A percentile compares a stretch with the other conserved stretches of the same genome.
These are phyloP conservation scores for Hepatocystis sp. DNA, from an alignment of 169 alveolate species.

Conservation along the genomic window DNA sequence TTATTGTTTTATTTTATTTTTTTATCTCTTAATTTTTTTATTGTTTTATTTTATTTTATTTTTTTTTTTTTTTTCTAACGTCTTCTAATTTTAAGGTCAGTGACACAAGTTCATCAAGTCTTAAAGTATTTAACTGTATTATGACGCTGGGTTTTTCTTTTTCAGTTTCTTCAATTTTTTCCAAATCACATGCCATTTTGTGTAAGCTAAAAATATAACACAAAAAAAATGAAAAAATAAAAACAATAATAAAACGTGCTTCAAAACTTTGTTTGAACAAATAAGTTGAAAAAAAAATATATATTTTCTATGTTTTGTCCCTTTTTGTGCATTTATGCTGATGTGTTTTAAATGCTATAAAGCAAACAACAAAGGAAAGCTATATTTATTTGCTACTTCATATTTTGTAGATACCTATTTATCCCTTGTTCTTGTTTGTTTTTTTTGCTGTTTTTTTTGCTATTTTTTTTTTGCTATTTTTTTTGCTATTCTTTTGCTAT, in stretches of 20 bases:
- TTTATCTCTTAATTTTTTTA: no score
- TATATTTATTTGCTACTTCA: no score
- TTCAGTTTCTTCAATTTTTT: constrained; percentile 67
- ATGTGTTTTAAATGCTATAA: background rate
- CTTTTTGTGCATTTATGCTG: background rate
- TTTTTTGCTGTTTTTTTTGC: no score
- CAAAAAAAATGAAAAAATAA: constrained; percentile 27
- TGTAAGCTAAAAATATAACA: constrained; percentile 16
- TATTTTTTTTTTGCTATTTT: no score
- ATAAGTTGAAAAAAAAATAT: background rate
- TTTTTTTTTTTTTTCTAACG: constrained; percentile 13
- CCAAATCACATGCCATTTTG: constrained; percentile 74
- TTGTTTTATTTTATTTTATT: background rate
- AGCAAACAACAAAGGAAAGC: no score
- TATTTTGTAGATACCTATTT: no score
- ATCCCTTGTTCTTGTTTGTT: no score
- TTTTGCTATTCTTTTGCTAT: no score
- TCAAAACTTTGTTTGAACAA: background rate
- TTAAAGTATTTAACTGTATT: constrained; percentile 43
- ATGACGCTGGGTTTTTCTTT: constrained; percentile 51
- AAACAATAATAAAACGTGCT: constrained; percentile 1
- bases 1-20: background rate
- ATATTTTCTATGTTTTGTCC: background rate
- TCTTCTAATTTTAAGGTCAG: constrained; percentile 50
- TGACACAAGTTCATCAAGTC: constrained; percentile 51